Evolutionary conservation across 192 early-diverging fungal species (phyloP).

Genomic region (Coemansia sp.): DNA sequence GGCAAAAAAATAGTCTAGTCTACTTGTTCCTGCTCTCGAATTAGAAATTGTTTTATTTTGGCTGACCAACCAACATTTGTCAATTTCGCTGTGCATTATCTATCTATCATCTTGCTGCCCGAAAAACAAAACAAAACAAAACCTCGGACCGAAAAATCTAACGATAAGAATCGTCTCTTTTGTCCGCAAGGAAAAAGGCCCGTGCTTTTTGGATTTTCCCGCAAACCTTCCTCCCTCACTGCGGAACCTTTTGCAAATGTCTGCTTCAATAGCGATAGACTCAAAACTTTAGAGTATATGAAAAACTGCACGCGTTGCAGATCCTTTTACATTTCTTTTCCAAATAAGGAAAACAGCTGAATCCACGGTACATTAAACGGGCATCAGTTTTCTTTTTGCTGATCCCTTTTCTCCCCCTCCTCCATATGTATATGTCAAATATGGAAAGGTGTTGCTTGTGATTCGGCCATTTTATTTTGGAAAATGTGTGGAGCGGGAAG

Average conservation of each 20-base stretch:
- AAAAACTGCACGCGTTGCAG: not conserved
- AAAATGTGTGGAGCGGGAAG: conserved; percentile 1
- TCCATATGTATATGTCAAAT: too few species aligned
- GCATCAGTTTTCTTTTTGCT: not conserved
- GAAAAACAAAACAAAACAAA: too few species aligned
- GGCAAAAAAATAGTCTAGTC: too few species aligned
- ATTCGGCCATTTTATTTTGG: not conserved
- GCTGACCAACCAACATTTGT: too few species aligned
- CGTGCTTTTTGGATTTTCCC: too few species aligned
- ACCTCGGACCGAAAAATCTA: too few species aligned
- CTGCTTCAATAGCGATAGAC: not conserved
- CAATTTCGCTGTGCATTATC: not conserved
- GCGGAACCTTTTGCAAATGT: not conserved
- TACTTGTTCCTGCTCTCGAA: too few species aligned
- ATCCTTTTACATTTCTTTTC: not conserved
- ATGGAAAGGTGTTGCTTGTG: not conserved
- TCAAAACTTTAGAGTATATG: not conserved
- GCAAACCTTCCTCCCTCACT: not conserved
- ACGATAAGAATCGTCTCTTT: too few species aligned
- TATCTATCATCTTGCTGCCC: not conserved
- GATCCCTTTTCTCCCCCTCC: too few species aligned
- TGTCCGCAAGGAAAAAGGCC: too few species aligned
- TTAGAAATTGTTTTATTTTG: not conserved
- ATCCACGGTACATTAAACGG: not conserved
- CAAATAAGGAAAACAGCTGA: not conserved